A percentile compares a stretch with the other conserved stretches of the same genome.
Evolutionary conservation across 495 filamentous ascomycete species (phyloP).

Genomic region (Xylaria telfairii): DNA sequence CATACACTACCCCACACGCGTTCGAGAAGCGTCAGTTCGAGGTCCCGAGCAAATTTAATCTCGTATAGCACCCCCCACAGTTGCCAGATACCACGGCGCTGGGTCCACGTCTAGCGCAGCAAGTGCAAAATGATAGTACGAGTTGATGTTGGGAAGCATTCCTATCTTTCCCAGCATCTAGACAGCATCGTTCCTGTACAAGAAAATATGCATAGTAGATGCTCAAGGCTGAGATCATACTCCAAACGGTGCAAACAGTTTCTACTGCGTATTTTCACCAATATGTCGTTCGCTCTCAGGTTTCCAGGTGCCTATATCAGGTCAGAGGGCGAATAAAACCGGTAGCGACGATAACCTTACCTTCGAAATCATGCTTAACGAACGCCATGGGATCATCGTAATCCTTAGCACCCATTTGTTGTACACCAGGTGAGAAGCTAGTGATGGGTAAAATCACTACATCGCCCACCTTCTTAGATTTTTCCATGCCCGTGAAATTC

Average conservation of each 20-base stretch:
- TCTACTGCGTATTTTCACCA: constrained; percentile 45
- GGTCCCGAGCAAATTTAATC: background rate
- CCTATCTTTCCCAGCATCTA: background rate
- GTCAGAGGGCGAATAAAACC: constrained; percentile 26
- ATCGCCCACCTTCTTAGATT: constrained; percentile 86
- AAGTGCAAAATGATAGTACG: background rate
- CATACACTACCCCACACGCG: constrained; percentile 9
- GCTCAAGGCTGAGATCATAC: constrained; percentile 19
- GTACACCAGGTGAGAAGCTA: constrained; percentile 93
- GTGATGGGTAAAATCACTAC: constrained; percentile 95
- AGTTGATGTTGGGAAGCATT: background rate
- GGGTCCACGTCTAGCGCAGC: background rate
- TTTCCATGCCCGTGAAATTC: constrained; percentile 87
- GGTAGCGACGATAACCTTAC: constrained; percentile 50
- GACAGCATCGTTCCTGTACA: background rate
- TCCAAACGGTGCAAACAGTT: constrained; percentile 24
- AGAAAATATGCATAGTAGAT: background rate
- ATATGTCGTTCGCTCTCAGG: constrained; percentile 71
- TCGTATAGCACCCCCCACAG: background rate
- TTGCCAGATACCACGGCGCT: background rate
- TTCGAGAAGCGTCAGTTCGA: background rate
- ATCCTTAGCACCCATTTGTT: constrained; percentile 91
- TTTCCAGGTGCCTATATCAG: constrained; percentile 75
- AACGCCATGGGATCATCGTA: constrained; percentile 95
- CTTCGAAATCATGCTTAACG: constrained; percentile 96